A percentile compares a stretch with the other conserved stretches of the same genome.
Evolutionary conservation across 176 grass and related monocot species (phyloP).

Genomic region (Raddia distichophylla): DNA sequence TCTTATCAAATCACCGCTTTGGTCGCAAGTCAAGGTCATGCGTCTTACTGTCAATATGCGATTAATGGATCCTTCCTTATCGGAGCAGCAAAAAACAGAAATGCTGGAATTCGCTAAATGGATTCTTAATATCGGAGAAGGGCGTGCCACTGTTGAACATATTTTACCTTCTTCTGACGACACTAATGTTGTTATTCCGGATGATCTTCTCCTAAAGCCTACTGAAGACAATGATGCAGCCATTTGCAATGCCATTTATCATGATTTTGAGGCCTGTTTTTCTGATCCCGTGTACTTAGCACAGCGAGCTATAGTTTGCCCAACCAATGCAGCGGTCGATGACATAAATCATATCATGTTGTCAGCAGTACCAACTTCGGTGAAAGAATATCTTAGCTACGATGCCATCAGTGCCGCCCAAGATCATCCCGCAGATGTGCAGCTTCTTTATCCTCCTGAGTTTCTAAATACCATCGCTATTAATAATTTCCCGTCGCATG

Average conservation of each 20-base stretch:
- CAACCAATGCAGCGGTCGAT: not conserved
- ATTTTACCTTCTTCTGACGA: too few relatives aligned
- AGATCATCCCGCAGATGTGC: too few relatives aligned
- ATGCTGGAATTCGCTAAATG: not conserved
- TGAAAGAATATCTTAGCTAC: not conserved
- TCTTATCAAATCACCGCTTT: not conserved
- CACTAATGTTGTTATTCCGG: too few relatives aligned
- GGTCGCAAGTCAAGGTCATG: not conserved
- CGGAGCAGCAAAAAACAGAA: too few relatives aligned
- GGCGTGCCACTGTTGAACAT: not conserved
- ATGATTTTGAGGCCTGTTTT: too few relatives aligned
- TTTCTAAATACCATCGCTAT: not conserved
- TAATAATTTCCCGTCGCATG: not conserved
- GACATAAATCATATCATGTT: not conserved
- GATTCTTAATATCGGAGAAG: not conserved
- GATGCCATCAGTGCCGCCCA: not conserved
- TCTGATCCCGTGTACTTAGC: not conserved
- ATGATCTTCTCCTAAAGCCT: too few relatives aligned
- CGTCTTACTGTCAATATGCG: not conserved
- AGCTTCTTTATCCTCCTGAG: not conserved
- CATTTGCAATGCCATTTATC: too few relatives aligned
- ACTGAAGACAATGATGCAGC: too few relatives aligned
- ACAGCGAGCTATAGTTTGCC: not conserved
- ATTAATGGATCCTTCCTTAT: not conserved
- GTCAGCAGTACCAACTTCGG: accelerated